A percentile compares a stretch with the other conserved stretches of the same genome.
Conservation (phyloP, 23 red algal species). For the Gracilariopsis chorda region DNA sequence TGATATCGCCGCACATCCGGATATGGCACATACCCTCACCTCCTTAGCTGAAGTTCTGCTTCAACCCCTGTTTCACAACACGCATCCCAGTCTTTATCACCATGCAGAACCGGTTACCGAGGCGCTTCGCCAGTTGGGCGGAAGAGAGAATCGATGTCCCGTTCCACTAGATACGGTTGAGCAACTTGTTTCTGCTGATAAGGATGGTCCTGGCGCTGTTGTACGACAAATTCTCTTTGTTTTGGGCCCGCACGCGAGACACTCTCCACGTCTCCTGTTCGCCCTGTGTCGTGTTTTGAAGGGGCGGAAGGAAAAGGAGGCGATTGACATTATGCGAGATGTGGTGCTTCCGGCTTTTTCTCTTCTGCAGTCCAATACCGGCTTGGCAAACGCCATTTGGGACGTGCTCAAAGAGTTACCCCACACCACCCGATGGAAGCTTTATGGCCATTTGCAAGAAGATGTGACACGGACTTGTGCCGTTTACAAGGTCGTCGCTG, state of each 20-base stretch:
- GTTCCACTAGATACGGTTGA: slow-evolving; percentile 19
- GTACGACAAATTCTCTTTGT: slow-evolving; percentile 16
- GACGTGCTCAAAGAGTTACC: slow-evolving; percentile 32
- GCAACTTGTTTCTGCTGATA: slow-evolving; percentile 12
- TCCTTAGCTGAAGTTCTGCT: slow-evolving; percentile 31
- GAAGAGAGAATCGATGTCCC: slow-evolving; percentile 35
- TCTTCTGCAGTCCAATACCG: slow-evolving; percentile 16
- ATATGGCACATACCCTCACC: neutral
- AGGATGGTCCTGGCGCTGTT: slow-evolving; percentile 28
- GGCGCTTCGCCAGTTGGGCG: slow-evolving; percentile 23
- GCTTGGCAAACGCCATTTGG: slow-evolving; percentile 50
- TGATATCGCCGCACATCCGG: slow-evolving; percentile 43
- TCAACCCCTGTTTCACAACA: slow-evolving; percentile 22
- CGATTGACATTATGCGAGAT: slow-evolving; percentile 35
- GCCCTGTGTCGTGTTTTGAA: slow-evolving; percentile 39
- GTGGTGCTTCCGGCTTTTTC: slow-evolving; percentile 52
- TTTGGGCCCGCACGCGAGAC: slow-evolving; percentile 30
- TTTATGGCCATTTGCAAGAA: slow-evolving; percentile 48
- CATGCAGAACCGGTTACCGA: neutral
- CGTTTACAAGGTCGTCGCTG: slow-evolving; percentile 18
- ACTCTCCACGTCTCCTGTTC: neutral
- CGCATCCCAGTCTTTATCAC: neutral
- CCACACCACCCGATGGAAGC: slow-evolving; percentile 41
- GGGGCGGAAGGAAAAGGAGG: slow-evolving; percentile 15
- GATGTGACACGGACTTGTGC: slow-evolving; percentile 16